These are phyloP conservation scores for Colletotrichum chlorophyti DNA, from an alignment of 2,329 filamentous ascomycete genomes.

Conservation along the genomic window DNA sequence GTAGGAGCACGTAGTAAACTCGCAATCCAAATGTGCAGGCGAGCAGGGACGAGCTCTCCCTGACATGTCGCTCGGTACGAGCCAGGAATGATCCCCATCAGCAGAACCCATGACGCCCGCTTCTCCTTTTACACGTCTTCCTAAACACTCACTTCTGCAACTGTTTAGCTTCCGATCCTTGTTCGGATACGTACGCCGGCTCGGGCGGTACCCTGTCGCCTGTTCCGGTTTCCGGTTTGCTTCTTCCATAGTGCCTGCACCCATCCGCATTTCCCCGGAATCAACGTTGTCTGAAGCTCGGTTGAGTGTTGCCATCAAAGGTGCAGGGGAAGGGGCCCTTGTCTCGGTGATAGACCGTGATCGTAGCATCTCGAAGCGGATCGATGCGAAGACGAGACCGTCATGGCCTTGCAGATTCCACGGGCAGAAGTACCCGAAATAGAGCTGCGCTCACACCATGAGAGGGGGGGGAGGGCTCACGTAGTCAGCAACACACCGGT, in stretches of 20 bases:
- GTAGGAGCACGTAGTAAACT: conserved; percentile 4
- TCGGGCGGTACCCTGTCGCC: background rate
- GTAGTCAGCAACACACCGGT: too few species aligned
- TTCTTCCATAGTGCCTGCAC: background rate
- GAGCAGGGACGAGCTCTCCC: background rate
- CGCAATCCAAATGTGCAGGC: conserved; percentile 1
- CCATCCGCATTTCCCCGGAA: too few species aligned
- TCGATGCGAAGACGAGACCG: conserved; percentile 12
- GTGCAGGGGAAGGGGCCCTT: background rate
- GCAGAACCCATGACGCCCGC: too few species aligned
- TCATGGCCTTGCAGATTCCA: background rate
- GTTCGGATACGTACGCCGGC: too few species aligned
- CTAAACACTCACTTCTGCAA: too few species aligned
- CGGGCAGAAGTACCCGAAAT: background rate
- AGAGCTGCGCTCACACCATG: too few species aligned
- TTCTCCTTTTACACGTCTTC: too few species aligned
- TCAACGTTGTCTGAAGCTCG: conserved; percentile 3
- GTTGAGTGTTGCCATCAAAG: conserved; percentile 5
- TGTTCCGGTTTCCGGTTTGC: background rate
- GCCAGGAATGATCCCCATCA: too few species aligned
- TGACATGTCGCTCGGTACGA: background rate
- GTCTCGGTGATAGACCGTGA: background rate
- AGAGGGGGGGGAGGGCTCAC: too few species aligned
- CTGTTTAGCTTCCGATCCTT: too few species aligned
- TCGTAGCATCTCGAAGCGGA: conserved; percentile 1